Base-by-base conservation (phyloP, 2,329 filamentous ascomycete species). In the Penicillium sp. region DNA sequence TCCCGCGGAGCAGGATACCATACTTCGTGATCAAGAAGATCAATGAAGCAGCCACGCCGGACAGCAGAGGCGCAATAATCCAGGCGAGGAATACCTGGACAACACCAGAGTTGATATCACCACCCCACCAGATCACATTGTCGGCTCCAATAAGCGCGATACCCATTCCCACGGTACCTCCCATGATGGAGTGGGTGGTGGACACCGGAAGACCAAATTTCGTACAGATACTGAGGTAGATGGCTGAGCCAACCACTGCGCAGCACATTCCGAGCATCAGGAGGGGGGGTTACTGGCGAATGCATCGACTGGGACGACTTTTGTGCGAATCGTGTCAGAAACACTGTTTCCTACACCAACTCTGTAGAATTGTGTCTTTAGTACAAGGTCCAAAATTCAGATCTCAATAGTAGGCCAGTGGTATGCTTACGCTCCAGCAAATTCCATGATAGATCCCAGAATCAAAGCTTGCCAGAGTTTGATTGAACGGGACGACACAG, bases 241-340 rank as follows among this genome's bases (percentile, higher is more conserved):
- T 16, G 18, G 41, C 3, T 6, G 41, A 43, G 27, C 26, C 41
- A 43, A 43, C 27, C 26, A 43, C 41, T 11, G 41, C 41, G n/a
- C 41, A 43, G 16, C 41, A 43, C 41, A 43, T 43, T 18, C 41
- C 41, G 13, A 43, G 41, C 41, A 43, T 43, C n/a, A 43, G 41
- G 41, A 30, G 27, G 11, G 41, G 41, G 27, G 41, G n/a, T 43
- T 43, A 2, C 30, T 4, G 11, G 11, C 2, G 41, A 43, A 43
- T 3, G 41, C 41, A 30, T 43, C 27, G 26, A 43, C 29, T 9
- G 11, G 5, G 23, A 43, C 27, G 11, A 43, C 30, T n/a, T 43
- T 43, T 10, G 41, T 43, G 18, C 41, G 41, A n/a, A 43, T 43
- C 18, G 41, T 43, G 18, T 43, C 41, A 10, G 41, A 30, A 43